These are phyloP conservation scores for Teratosphaeria pseudoeucalypti DNA, from an alignment of 2,329 filamentous ascomycete species.

Conservation along the genomic window DNA sequence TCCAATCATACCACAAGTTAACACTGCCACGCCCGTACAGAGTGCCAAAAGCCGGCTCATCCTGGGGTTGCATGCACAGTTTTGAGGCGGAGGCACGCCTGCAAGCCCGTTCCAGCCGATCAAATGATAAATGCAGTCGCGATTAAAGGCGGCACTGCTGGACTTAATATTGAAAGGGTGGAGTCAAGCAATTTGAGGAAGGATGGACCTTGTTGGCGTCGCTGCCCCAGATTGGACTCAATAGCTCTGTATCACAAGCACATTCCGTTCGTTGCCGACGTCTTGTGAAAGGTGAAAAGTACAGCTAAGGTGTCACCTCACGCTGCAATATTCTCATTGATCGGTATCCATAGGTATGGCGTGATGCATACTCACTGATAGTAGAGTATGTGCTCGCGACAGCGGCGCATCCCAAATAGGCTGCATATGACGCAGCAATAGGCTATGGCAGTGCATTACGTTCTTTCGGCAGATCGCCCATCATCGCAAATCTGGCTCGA, in stretches of 20 bases:
- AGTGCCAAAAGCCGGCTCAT: no score
- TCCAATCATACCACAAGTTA: no score
- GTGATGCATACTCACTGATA: no score
- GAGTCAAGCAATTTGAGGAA: not conserved
- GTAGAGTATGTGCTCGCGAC: no score
- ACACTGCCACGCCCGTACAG: no score
- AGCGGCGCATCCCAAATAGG: not conserved
- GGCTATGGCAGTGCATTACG: not conserved
- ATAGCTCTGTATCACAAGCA: no score
- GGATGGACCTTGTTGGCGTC: not conserved
- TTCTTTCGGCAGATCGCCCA: not conserved
- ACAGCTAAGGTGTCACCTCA: no score
- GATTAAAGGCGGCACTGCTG: not conserved
- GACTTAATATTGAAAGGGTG: not conserved
- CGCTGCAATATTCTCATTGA: no score
- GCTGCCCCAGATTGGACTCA: not conserved
- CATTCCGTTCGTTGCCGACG: no score
- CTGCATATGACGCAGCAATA: not conserved
- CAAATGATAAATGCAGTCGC: not conserved
- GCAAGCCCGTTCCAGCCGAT: not conserved
- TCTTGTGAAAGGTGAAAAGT: no score
- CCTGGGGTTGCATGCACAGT: not conserved
- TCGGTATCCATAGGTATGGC: no score
- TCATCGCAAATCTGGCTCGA: slow-evolving; percentile 28
- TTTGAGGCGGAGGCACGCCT: not conserved